Evolutionary conservation across 345 rosid genomes (phyloP), one percentile per base, ranked within the genome.

Genomic region (Combretum micranthum): DNA sequence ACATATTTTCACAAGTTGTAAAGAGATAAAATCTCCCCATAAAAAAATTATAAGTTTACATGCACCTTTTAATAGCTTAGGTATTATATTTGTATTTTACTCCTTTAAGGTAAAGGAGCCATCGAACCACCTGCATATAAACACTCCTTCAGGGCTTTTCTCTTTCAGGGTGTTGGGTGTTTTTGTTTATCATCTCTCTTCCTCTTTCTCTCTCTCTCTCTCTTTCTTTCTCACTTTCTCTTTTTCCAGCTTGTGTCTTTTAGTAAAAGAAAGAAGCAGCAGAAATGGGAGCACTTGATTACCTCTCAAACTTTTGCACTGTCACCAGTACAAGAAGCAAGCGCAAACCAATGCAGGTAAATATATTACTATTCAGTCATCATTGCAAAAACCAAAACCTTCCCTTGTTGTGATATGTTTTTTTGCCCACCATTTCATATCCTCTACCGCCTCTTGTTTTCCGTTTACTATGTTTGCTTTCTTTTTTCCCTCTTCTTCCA

Each of bases 331-430:
- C 72, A 68, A 82, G 85, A 71, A 74, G 77, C 79, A 88, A 83
- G 70, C 92, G 87, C 73, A 84, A 73, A 66, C 78, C 93, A 60
- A 80, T 88, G 90, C 98, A 88, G 98, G 98, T 82, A 60, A 57
- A 15, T 18, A 26, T n/a, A 12, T 37, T 15, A 17, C 14, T 22
- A 51, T 12, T 20, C 11, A 22, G 21, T 13, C 13, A 13, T 15
- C 26, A 19, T 19, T 62, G 4, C 25, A 22, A 3, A 13, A 5
- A 20, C 12, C 17, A 17, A n/a, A 43, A 20, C 44, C n/a, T 18
- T 19, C 20, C 6, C n/a, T 52, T 49, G 18, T 10, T 42, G 43
- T 52, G 22, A 18, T 19, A n/a, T 15, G 20, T 17, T 15, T 22
- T 32, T 32, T 32, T 7, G 9, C 39, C 10, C 39, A 4, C 9